Base-by-base conservation (phyloP, 495 filamentous ascomycete genomes). In the Xylaria cubensis region DNA sequence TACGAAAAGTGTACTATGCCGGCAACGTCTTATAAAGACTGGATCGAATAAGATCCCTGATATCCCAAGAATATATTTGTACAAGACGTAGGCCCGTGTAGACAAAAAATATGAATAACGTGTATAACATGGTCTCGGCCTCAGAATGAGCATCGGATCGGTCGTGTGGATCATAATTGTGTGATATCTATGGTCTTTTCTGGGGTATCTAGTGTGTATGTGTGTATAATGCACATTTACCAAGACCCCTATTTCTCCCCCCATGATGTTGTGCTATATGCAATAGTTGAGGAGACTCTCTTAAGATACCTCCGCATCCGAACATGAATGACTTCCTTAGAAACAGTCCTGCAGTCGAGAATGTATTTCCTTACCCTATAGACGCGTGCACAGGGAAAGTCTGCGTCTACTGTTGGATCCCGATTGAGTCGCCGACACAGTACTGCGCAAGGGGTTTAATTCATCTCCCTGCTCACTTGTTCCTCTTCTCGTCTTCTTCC, bases 1-100 rank as follows among this genome's bases (percentile, higher is more conserved):
- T 95, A 59, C 86, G 96, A 77, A 98, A 94, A 86, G 96, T 98
- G 77, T 99, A 99, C 84, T 98, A 98, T 84, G 93, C 92, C 21
- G 94, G 95, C 13, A 87, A 87, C 79, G 85, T 90, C 76, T 87
- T 84, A 48, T 84, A 80, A n/a, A 51, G 68, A 51, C 32, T n/a
- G 9, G 17, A 0, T 24, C 32, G 19, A 44, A 59, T 12, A 36
- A 55, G 9, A 21, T n/a, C 21, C 21, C 34, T 56, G 66, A 67
- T 61, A 56, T 50, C 63, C 29, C 17, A 63, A 24, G 51, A 67
- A 63, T 66, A 67, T 61, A 72, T 59, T 58, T 72, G 41, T 72
- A 67, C 63, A 72, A 67, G 39, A 67, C 51, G 56, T 51, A 61
- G 51, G 29, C 21, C 34, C 21, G 41, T 72, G 41, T 53, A 66